Percentiles rank a stretch among this genome's conserved stretches.
Conservation (phyloP, 179 eudicot genomes). For the Vitellaria paradoxa region DNA sequence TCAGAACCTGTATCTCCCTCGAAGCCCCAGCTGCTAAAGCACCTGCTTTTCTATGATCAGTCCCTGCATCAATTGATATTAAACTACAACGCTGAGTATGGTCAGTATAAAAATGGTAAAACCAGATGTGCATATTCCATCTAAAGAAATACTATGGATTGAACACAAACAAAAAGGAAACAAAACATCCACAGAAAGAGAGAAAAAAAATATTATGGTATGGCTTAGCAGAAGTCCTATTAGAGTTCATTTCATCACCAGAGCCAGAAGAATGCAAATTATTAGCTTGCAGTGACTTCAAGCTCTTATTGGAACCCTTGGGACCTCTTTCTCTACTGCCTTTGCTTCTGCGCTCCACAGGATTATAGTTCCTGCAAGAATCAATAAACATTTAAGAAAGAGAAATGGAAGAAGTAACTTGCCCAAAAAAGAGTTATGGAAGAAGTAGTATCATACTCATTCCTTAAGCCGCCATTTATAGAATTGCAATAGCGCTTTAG, state of each 20-base stretch:
- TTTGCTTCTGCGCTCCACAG: slow-evolving; percentile 79
- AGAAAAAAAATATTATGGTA: not conserved
- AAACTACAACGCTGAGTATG: slow-evolving; percentile 2
- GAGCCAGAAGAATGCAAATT: slow-evolving; percentile 45
- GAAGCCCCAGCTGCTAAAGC: slow-evolving; percentile 27
- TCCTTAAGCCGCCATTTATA: slow-evolving; percentile 82
- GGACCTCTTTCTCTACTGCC: slow-evolving; percentile 54
- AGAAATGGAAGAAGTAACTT: not conserved
- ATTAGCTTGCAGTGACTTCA: slow-evolving; percentile 72
- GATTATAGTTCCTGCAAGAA: slow-evolving; percentile 71
- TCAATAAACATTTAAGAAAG: slow-evolving; percentile 12
- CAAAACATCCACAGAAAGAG: not conserved
- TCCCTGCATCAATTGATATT: slow-evolving; percentile 30
- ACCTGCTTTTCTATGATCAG: slow-evolving; percentile 44
- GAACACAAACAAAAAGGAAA: not conserved
- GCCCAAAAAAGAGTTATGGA: not conserved
- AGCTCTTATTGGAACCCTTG: slow-evolving; percentile 43
- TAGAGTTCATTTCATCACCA: slow-evolving; percentile 35
- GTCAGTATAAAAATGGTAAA: not conserved
- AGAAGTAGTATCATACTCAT: slow-evolving; percentile 47
- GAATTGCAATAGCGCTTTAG: slow-evolving; percentile 93
- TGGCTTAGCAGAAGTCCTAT: slow-evolving; percentile 41
- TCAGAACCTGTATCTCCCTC: slow-evolving; percentile 53
- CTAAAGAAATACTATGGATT: not conserved
- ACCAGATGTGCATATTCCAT: not conserved